Percentiles rank a stretch among this genome's conserved stretches.
phyloP scores from a whole-genome alignment of 2,329 filamentous ascomycete species.

The Cercospora zeae-maydis region DNA sequence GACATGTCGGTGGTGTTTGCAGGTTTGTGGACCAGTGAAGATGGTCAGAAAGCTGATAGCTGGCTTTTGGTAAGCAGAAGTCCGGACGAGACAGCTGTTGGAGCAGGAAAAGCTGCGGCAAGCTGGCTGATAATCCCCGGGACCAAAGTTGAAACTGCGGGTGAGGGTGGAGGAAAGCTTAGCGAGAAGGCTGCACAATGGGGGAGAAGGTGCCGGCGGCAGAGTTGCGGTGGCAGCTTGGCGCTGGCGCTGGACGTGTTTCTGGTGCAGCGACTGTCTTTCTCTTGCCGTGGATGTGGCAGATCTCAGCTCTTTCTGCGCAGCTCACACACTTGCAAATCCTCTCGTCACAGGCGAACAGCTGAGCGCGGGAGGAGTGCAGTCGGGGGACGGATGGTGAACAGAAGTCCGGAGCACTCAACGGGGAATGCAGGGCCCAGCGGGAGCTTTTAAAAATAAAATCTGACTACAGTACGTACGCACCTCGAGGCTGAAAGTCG shows the following conservation, averaged over 20 bases:
- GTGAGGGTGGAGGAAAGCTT: constrained; percentile 14
- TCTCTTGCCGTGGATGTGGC: neutral
- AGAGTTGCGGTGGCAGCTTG: constrained; percentile 2
- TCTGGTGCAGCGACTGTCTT: neutral
- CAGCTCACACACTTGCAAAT: neutral
- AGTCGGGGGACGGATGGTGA: neutral
- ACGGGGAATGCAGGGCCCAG: neutral
- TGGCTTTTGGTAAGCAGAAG: constrained; percentile 25
- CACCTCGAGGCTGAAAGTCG: constrained; percentile 11
- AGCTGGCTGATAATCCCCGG: neutral
- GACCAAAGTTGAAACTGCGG: constrained; percentile 6
- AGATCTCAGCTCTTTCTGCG: neutral
- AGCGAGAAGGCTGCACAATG: constrained; percentile 11
- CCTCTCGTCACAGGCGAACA: neutral
- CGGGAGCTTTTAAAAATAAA: constrained; percentile 1
- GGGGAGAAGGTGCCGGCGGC: neutral
- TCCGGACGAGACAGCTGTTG: constrained; percentile 4
- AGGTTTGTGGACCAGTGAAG: neutral
- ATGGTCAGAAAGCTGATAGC: constrained; percentile 3
- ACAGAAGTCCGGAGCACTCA: neutral
- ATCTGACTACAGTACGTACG: constrained; percentile 15
- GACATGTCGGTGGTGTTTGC: constrained; percentile 60
- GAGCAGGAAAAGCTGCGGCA: neutral
- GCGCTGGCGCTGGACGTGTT: neutral
- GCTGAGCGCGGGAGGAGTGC: neutral